phyloP scores from a whole-genome alignment of 495 filamentous ascomycete species.

The Aspergillus heteromorphus region DNA sequence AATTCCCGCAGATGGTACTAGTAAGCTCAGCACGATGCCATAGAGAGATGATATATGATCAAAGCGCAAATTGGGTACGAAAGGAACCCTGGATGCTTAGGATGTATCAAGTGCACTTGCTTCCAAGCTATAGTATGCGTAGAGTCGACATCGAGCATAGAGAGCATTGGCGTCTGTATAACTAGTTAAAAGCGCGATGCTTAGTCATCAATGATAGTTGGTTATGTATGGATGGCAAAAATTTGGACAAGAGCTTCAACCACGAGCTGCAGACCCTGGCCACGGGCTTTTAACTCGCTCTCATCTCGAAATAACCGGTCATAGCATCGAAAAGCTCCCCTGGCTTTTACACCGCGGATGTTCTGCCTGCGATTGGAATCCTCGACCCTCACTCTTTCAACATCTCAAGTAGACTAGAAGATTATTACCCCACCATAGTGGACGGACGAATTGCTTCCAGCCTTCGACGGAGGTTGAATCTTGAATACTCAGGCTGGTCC shows the following conservation, averaged over 20 bases:
- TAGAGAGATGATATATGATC: too few relatives aligned
- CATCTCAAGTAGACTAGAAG: neutral
- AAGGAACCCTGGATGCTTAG: too few relatives aligned
- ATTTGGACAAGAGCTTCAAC: slow-evolving; percentile 3
- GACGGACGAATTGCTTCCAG: neutral
- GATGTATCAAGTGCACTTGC: too few relatives aligned
- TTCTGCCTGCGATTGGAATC: neutral
- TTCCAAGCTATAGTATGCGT: too few relatives aligned
- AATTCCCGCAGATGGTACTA: too few relatives aligned
- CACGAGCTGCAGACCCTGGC: neutral
- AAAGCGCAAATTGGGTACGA: too few relatives aligned
- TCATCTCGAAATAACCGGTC: neutral
- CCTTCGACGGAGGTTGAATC: too few relatives aligned
- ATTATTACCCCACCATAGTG: neutral
- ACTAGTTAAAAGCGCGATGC: neutral
- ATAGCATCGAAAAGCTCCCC: neutral
- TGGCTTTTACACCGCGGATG: neutral
- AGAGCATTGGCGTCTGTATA: too few relatives aligned
- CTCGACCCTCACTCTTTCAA: neutral
- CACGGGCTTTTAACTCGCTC: neutral
- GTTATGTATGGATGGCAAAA: slow-evolving; percentile 17
- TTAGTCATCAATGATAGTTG: slow-evolving; percentile 19
- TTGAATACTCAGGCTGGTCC: too few relatives aligned
- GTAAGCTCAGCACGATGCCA: too few relatives aligned
- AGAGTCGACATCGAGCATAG: too few relatives aligned